These are phyloP conservation scores for Ascoidea rubescens DNA, from an alignment of 805 yeast species.

Conservation along the genomic window DNA sequence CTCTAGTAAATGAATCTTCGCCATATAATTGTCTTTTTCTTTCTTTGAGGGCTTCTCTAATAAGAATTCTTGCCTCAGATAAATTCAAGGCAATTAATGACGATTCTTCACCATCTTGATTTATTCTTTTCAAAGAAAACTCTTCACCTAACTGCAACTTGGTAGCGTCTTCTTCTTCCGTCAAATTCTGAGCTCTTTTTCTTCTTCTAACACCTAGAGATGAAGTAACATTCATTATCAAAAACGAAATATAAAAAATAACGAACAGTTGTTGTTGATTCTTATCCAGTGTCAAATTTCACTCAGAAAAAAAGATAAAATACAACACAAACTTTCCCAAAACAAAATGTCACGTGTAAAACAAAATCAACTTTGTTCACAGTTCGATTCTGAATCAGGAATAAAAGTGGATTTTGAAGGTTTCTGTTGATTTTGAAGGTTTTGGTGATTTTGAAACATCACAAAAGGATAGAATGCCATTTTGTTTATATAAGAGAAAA, in stretches of 20 bases:
- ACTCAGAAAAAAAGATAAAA: no score
- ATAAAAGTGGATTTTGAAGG: no score
- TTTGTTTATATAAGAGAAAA: no score
- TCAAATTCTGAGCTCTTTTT: constrained; percentile 37
- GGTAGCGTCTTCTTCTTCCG: constrained; percentile 72
- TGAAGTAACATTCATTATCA: constrained; percentile 70
- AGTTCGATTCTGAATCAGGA: no score
- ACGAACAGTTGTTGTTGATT: no score
- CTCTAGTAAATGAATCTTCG: constrained; percentile 25
- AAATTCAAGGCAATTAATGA: constrained; percentile 75
- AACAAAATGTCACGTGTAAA: no score
- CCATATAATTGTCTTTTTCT: constrained; percentile 26
- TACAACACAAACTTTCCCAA: no score
- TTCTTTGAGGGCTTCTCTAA: constrained; percentile 79
- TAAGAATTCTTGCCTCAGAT: constrained; percentile 79
- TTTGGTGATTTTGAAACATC: no score
- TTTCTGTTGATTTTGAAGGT: no score
- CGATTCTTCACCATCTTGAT: constrained; percentile 67
- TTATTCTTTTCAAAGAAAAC: constrained; percentile 66
- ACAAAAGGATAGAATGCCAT: no score
- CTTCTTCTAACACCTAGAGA: constrained; percentile 79
- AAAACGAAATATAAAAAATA: not conserved
- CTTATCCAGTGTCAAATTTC: no score
- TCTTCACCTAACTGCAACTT: constrained; percentile 84
- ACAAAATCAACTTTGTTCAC: no score